Evolutionary conservation across 1,139 yeast species (phyloP).

Genomic region (Groenewaldozyma sp.): DNA sequence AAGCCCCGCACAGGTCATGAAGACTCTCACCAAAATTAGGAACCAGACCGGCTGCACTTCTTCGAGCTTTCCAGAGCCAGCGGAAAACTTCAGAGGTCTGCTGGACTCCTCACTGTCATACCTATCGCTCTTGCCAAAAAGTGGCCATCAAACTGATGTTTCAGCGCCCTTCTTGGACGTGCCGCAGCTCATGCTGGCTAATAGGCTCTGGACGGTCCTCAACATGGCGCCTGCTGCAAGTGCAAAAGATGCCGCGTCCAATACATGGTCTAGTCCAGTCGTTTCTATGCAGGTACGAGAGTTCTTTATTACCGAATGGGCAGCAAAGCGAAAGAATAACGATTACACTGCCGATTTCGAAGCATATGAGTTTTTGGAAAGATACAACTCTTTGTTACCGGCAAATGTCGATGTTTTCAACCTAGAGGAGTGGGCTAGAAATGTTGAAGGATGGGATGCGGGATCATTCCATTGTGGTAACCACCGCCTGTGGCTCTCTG

Average conservation of each 20-base stretch:
- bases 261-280: constrained; percentile 28
- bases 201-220: constrained; percentile 31
- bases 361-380: constrained; percentile 30
- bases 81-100: constrained; percentile 13
- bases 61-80: constrained; percentile 9
- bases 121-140: constrained; percentile 11
- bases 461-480: constrained; percentile 30
- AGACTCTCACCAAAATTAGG: constrained; percentile 18
- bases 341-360: constrained; percentile 36
- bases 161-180: constrained; percentile 18
- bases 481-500: constrained; percentile 31
- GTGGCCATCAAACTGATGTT: constrained; percentile 2
- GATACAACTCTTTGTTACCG: constrained; percentile 29
- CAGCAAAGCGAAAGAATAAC: constrained; percentile 24
- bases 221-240: constrained; percentile 24
- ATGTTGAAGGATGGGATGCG: constrained; percentile 27
- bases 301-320: constrained; percentile 32
- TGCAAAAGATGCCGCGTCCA: constrained; percentile 22
- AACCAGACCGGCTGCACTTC: constrained; percentile 4
- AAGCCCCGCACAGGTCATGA: constrained; percentile 25
- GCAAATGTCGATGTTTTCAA: constrained; percentile 24
- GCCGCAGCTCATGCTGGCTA: constrained; percentile 18
- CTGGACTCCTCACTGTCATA: constrained; percentile 21
- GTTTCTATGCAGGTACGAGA: constrained; percentile 32
- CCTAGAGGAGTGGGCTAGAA: constrained; percentile 31